Evolutionary conservation across 2,329 filamentous ascomycete species (phyloP).

Genomic region (Keithomyces neogunnii): DNA sequence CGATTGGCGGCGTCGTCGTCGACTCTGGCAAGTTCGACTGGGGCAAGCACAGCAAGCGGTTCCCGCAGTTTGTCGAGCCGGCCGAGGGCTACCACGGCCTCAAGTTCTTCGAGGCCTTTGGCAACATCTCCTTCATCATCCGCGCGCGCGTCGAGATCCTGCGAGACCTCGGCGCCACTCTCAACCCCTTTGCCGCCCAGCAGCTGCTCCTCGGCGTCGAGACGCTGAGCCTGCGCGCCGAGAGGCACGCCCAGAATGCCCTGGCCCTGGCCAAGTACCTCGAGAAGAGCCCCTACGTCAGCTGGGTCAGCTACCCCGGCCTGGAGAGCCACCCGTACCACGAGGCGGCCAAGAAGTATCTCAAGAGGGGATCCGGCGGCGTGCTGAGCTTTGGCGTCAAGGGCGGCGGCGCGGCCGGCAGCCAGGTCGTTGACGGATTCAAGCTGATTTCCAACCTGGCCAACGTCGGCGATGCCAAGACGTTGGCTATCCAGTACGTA

Average conservation of each 20-base stretch:
- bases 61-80: slow-evolving; percentile 88
- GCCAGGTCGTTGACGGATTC: slow-evolving; percentile 85
- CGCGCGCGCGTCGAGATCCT: slow-evolving; percentile 83
- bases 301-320: slow-evolving; percentile 92
- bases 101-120: slow-evolving; percentile 92
- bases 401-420: slow-evolving; percentile 74
- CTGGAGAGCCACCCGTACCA: slow-evolving; percentile 76
- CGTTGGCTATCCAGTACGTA: slow-evolving; percentile 70
- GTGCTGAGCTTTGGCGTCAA: slow-evolving; percentile 92
- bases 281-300: slow-evolving; percentile 72
- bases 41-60: slow-evolving; percentile 73
- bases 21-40: slow-evolving; percentile 93
- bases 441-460: slow-evolving; percentile 93
- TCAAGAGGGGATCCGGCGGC: slow-evolving; percentile 76
- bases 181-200: slow-evolving; percentile 90
- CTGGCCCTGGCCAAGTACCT: slow-evolving; percentile 74
- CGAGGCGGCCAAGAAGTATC: slow-evolving; percentile 75
- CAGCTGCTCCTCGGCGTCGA: slow-evolving; percentile 84
- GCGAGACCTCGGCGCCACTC: slow-evolving; percentile 71
- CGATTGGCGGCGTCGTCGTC: slow-evolving; percentile 76
- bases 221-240: slow-evolving; percentile 77
- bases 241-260: slow-evolving; percentile 81
- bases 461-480: slow-evolving; percentile 95
- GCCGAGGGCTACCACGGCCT: slow-evolving; percentile 85
- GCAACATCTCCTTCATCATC: slow-evolving; percentile 72